Base-by-base conservation (phyloP, 805 yeast genomes). In the Lipomyces mesembrius region DNA sequence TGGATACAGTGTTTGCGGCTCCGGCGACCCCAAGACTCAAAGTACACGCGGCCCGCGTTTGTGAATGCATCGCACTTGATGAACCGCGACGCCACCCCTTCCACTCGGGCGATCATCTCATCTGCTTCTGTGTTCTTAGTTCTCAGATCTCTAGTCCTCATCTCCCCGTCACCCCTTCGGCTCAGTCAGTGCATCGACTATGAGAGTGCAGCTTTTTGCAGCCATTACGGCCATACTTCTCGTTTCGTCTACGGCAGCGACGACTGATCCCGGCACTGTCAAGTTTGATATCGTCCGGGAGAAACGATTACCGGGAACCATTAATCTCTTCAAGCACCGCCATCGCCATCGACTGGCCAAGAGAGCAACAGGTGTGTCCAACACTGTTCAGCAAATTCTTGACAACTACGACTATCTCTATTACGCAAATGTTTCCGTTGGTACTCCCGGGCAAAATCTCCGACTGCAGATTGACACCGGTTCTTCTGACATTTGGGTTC, bases 401-500 rank as follows among this genome's bases (percentile, higher is more conserved):
- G 71, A 68, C 63, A 68, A 68, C 60, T 60, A 34, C 58, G 39
- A 39, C 57, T 57, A 72, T 14, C 74, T 69, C 62, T 79, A 78
- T 72, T 65, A 74, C 59, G 74, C 79, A 6, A 69, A 72, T 46
- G 71, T 80, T 32, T 53, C 74, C 34, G 64, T 90, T 6, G 95
- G 95, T 11, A 84, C 91, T 0, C 82, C 86, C 3, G 73, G 77
- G 1, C 88, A 88, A 71, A 74, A 78, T 2, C 79, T 88, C 8
- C 79, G 79, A 2, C 86, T 88, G 11, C 77, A 86, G 60, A 77
- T 90, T 29, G 96, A 90, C 75, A 90, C 94, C 3, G 96, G 95
- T 2, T 88, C 93, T 0, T 83, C 90, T 1, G 95, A 90, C 74
- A 75, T 89, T 61, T 89, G 92, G 91, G 85, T 88, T 57, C 67